These are phyloP conservation scores for Curvularia sp. DNA, from an alignment of 2,329 filamentous ascomycete genomes.

Conservation along the genomic window DNA sequence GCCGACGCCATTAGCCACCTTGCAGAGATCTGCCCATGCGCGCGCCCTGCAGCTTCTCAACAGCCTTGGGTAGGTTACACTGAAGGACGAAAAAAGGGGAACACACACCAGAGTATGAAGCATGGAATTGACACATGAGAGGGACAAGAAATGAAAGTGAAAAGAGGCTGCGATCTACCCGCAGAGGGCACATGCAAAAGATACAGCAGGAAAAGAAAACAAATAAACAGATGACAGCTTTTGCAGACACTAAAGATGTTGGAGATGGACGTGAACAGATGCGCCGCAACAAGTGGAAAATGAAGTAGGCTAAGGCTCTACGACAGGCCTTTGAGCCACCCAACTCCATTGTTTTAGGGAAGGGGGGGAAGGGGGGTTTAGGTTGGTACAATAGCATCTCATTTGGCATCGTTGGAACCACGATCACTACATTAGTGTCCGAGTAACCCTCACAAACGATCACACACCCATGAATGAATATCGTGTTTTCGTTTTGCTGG, in stretches of 20 bases:
- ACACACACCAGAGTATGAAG: neutral
- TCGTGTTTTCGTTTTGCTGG: neutral
- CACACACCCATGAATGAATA: neutral
- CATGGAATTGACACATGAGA: constrained; percentile 1
- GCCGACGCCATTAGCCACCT: constrained; percentile 14
- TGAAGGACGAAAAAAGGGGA: neutral
- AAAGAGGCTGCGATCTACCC: constrained; percentile 5
- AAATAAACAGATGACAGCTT: constrained; percentile 27
- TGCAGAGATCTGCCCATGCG: constrained; percentile 1
- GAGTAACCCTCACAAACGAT: neutral
- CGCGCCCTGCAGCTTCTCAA: constrained; percentile 14
- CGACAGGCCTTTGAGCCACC: neutral
- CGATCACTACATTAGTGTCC: neutral
- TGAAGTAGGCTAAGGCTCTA: neutral
- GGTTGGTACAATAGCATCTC: neutral
- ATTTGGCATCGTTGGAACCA: neutral
- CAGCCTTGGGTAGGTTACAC: constrained; percentile 42
- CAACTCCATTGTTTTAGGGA: neutral
- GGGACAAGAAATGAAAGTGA: constrained; percentile 10
- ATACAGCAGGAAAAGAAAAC: neutral
- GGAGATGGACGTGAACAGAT: neutral
- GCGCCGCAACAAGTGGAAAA: constrained; percentile 4
- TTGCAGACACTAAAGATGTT: constrained; percentile 25
- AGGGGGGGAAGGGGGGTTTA: neutral
- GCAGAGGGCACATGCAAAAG: neutral